Conservation (phyloP, 2,329 filamentous ascomycete genomes). For the Teratosphaeria gauchensis region DNA sequence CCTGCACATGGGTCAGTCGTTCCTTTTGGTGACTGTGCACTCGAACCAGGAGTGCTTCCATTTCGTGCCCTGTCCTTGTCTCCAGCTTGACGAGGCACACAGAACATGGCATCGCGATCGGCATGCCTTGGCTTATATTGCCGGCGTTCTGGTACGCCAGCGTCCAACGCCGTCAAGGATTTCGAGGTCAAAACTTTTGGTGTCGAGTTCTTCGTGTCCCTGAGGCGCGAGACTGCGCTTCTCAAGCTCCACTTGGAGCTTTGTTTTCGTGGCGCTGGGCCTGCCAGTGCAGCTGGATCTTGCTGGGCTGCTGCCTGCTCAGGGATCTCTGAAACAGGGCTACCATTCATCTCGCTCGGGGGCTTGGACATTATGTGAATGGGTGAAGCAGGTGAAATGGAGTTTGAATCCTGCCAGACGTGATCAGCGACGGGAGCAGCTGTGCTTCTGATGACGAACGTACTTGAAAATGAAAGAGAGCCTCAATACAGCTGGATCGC, state of each 20-base stretch:
- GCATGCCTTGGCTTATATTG: neutral
- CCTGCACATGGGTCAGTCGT: neutral
- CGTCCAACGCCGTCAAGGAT: neutral
- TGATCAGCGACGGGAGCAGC: neutral
- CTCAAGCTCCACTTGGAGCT: neutral
- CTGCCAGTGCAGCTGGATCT: neutral
- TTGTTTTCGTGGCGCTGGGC: neutral
- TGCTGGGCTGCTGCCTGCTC: neutral
- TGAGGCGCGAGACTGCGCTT: neutral
- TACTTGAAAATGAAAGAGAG: neutral
- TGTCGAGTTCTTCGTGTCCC: neutral
- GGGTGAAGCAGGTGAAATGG: neutral
- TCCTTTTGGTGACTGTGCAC: neutral
- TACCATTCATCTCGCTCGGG: neutral
- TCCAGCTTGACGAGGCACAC: neutral
- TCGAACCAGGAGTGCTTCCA: neutral
- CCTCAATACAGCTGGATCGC: too few species aligned
- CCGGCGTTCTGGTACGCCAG: neutral
- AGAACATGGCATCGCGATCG: neutral
- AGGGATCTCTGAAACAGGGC: neutral
- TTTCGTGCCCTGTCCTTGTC: neutral
- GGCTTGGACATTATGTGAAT: neutral
- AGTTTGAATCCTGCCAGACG: neutral
- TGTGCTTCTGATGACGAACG: neutral
- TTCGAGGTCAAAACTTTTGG: too few species aligned